Evolutionary conservation across 1,139 yeast genomes (phyloP), one percentile per base, ranked within the genome.

Genomic region (Candida smagusa): DNA sequence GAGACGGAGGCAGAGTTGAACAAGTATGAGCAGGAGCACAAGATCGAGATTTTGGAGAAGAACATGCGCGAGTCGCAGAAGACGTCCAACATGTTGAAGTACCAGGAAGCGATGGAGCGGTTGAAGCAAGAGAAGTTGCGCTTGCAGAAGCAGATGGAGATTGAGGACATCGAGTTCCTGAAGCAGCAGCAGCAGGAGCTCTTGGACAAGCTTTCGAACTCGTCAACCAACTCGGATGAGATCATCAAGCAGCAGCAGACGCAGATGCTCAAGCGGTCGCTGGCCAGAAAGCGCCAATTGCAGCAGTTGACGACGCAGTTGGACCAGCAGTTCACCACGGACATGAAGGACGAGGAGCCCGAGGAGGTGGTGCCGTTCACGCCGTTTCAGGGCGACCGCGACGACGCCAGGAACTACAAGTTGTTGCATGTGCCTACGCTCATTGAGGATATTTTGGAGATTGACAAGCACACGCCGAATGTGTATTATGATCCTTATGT

Each of bases 361-460:
- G 48, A 38, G 13, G 41, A 54, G 12, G 53, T 55, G 28, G 67
- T 77, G 3, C 97, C 97, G 22, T 92, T 90, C 58, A 89, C 97
- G 2, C 97, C 98, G 9, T 90, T 92, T 62, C 80, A 81, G 53
- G 97, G 97, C 35, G 97, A 92, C 62, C 73, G 95, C 37, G 83
- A 84, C 42, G 48, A 67, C 12, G 59, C 68, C 29, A 58, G 62
- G 37, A 63, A 63, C 31, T 75, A 67, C 50, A 56, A 45, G 4
- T 46, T 68, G 29, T 53, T 68, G 42, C 52, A 60, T 2, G 49
- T 56, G 21, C 55, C 61, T 2, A 38, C 40, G 5, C 48, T 55
- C 6, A 51, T 56, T 9, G 61, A 55, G n/a, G 69, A 69, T 36
- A 59, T 61, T 19, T 61, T 74, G 46, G 68, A 69, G 36, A 71